Conservation (phyloP, 1,284 basidiomycete species). For the Puccinia horiana region DNA sequence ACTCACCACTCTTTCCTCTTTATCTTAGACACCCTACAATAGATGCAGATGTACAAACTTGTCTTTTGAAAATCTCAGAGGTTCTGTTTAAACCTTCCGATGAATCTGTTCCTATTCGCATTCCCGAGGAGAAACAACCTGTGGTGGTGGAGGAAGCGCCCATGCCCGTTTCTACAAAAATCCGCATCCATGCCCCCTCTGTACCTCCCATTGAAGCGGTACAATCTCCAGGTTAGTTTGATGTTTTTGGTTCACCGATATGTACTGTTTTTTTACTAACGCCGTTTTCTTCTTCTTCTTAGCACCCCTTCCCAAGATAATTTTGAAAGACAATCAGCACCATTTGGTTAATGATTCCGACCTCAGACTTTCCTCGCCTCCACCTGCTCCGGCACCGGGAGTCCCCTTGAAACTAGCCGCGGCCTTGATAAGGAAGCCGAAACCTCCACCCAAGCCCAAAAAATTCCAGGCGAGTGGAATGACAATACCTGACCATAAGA, state of each 20-base stretch:
- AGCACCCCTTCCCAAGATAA: constrained; percentile 37
- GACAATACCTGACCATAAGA: constrained; percentile 74
- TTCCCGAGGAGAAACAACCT: constrained; percentile 52
- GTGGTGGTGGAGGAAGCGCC: constrained; percentile 29
- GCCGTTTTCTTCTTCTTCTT: not conserved
- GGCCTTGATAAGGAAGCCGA: constrained; percentile 56
- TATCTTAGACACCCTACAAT: constrained; percentile 65
- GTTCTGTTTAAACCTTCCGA: constrained; percentile 78
- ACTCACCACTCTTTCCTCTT: not conserved
- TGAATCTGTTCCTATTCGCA: constrained; percentile 75
- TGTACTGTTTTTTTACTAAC: not conserved
- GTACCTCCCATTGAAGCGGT: constrained; percentile 19
- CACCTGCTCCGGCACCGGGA: constrained; percentile 8
- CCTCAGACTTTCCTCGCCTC: not conserved
- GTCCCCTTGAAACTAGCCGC: constrained; percentile 51
- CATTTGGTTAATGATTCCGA: constrained; percentile 13
- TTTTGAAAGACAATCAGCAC: constrained; percentile 31
- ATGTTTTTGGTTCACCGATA: not conserved
- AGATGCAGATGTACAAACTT: constrained; percentile 86
- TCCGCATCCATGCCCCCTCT: constrained; percentile 33
- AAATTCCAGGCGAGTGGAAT: constrained; percentile 80
- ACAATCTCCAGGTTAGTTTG: constrained; percentile 9
- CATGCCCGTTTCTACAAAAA: constrained; percentile 44
- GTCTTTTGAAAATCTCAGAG: constrained; percentile 87
- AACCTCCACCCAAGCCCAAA: constrained; percentile 61